Base-by-base conservation (phyloP, 2,329 filamentous ascomycete species). In the Beauveria medogensis region DNA sequence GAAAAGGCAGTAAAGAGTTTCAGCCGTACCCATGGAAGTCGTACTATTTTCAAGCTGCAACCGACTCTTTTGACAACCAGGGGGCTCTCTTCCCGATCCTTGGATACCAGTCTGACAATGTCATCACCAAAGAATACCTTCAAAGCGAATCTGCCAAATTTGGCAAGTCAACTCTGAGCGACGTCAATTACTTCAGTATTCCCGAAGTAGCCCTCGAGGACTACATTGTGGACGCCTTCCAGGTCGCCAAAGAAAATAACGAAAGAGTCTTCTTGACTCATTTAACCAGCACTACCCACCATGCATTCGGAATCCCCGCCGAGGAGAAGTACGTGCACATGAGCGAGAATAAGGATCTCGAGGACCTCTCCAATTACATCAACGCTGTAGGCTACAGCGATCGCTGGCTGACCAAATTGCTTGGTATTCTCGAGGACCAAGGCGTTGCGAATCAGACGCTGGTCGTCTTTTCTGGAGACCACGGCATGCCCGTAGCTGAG, bases 131-230 rank as follows among this genome's bases (percentile, higher is more conserved):
- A 34, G 71, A 73, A 51, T 71, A 72, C 55, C 66, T 75, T 2
- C 64, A 69, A 10, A 68, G 68, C 26, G 62, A 67, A 1, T 46
- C 59, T 1, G 69, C 70, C 3, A 70, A 67, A 50, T 69, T 72
- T 30, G 71, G 71, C 0, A 63, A 67, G 3, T 69, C 69, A 1
- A 69, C 65, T 0, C 26, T 72, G 2, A 64, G 69, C 0, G 69
- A 74, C 40, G 68, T 73, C 51, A 74, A 74, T 63, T 72, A 73
- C 22, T 74, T 73, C 9, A 70, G 69, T 4, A 69, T 73, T 53
- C 64, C 69, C 52, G 73, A 74, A 44, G 65, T 66, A 0, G 66
- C 66, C 0, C 65, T 74, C 3, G 69, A 71, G 46, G 69, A 72
- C 37, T 74, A 74, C 14, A 69, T 74, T 18, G 66, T 65, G 5